Evolutionary conservation across 768 basidiomycete species (phyloP), one percentile per base, ranked within the genome.

Genomic region (Boletellus ananas): DNA sequence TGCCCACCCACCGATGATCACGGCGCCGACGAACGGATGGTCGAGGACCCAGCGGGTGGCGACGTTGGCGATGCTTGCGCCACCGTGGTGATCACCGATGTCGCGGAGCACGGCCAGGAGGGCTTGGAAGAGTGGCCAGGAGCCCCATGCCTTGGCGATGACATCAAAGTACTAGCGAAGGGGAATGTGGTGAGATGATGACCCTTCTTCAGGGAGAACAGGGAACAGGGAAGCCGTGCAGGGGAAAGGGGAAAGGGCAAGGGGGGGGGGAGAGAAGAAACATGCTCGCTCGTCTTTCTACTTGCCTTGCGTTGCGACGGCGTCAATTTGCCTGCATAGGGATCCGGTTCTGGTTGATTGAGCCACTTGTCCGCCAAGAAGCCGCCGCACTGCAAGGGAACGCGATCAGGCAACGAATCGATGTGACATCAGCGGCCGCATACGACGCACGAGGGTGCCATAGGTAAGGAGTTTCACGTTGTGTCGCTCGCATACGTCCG

Each of bases 21-120:
- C 87, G 34, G 88, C 87, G 10, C 86, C 89, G 16, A 91, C 88
- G 55, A 78, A 85, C 7, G 67, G 62, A 45, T 90, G 86, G 70
- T 92, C 87, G 18, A 92, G 73, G 0, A 90, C 85, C 89, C 89
- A 91, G 14, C 89, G 81, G 2, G 81, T 85, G 29, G 89, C 87
- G 34, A 92, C 71, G 61, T 90, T 90, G 46, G 90, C 80, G 34
- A 92, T 82, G 67, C 82, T 86, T 40, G 74, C 69, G 11, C 79
- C 78, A 18, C 74, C 77, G 64, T 89, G 83, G 20, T 77, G 79
- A 71, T 85, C 78, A 4, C 81, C 89, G 48, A 91, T 77, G n/a
- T 56, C 59, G 18, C 81, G 78, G 29, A 92, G 74, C 35, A 78
- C 75, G 18, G 61, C 47, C 36, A 92, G 70, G 0, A 92, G 76